Evolutionary conservation across 1,139 yeast genomes (phyloP).

Genomic region (Sugiyamaella pinicola): DNA sequence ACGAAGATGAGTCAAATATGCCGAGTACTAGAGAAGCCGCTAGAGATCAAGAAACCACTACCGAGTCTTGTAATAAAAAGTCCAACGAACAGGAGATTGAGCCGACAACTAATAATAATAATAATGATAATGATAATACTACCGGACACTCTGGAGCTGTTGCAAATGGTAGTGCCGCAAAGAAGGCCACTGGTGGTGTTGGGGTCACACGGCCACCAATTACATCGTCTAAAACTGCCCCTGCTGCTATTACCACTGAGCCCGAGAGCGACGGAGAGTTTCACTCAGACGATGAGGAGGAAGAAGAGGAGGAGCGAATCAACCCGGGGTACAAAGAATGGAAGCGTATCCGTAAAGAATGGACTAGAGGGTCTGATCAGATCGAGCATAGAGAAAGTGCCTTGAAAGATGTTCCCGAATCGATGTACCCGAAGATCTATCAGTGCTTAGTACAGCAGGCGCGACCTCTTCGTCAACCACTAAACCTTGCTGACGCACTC

Average conservation of each 20-base stretch:
- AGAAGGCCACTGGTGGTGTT: constrained; percentile 53
- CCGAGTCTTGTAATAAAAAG: neutral
- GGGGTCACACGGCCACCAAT: constrained; percentile 45
- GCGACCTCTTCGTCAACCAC: constrained; percentile 51
- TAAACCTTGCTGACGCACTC: constrained; percentile 57
- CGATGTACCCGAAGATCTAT: constrained; percentile 47
- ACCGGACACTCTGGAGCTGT: too few relatives aligned
- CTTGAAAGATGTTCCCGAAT: constrained; percentile 36
- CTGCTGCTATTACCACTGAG: neutral
- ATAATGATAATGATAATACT: too few relatives aligned
- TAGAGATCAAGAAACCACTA: constrained; percentile 13
- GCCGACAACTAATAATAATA: neutral
- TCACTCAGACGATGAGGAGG: constrained; percentile 21
- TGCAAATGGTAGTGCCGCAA: constrained; percentile 38
- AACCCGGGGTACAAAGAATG: constrained; percentile 40
- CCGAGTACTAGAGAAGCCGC: constrained; percentile 11
- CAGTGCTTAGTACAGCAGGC: constrained; percentile 54
- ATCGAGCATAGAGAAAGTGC: constrained; percentile 25
- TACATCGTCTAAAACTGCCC: constrained; percentile 7
- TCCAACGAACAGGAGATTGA: too few relatives aligned
- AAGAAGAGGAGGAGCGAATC: constrained; percentile 35
- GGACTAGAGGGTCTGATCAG: constrained; percentile 33
- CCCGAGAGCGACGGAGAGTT: constrained; percentile 17
- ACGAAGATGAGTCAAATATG: constrained; percentile 17
- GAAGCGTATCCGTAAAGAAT: constrained; percentile 36